A percentile compares a stretch with the other conserved stretches of the same genome.
These are phyloP conservation scores for Beta lomatogona DNA, from an alignment of 179 eudicot genomes.

Conservation along the genomic window DNA sequence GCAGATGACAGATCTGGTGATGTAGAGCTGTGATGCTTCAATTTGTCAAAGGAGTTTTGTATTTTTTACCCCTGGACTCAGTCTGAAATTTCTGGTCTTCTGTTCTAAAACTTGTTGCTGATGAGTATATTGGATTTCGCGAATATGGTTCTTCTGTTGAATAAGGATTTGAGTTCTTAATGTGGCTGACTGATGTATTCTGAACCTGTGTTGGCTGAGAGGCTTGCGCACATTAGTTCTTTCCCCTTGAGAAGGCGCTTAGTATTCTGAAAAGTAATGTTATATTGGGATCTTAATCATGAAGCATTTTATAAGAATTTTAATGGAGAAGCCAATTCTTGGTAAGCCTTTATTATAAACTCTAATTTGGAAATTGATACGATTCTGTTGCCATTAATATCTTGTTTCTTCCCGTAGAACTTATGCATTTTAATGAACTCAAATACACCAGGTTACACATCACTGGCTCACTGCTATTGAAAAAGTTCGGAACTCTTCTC, in stretches of 20 bases:
- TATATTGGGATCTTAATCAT: neutral
- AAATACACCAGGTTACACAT: neutral
- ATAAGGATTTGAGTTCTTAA: neutral
- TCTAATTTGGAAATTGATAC: neutral
- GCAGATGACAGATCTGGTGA: slow-evolving; percentile 26
- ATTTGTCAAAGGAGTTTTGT: neutral
- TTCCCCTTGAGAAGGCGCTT: neutral
- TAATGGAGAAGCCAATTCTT: neutral
- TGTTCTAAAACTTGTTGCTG: neutral
- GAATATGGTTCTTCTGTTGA: neutral
- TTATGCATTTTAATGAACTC: too few relatives aligned
- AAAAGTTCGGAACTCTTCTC: neutral
- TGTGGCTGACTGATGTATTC: neutral
- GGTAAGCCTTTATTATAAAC: neutral
- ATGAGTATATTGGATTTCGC: neutral
- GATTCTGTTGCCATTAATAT: too few relatives aligned
- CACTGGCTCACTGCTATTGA: neutral
- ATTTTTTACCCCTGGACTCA: neutral
- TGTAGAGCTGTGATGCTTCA: slow-evolving; percentile 35
- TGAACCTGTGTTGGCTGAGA: neutral
- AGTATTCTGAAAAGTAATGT: neutral
- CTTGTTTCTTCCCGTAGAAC: too few relatives aligned
- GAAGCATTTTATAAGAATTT: neutral
- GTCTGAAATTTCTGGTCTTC: neutral
- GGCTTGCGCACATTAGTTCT: neutral